Base-by-base conservation (phyloP, 305 asterid species). In the Lippia alba region DNA sequence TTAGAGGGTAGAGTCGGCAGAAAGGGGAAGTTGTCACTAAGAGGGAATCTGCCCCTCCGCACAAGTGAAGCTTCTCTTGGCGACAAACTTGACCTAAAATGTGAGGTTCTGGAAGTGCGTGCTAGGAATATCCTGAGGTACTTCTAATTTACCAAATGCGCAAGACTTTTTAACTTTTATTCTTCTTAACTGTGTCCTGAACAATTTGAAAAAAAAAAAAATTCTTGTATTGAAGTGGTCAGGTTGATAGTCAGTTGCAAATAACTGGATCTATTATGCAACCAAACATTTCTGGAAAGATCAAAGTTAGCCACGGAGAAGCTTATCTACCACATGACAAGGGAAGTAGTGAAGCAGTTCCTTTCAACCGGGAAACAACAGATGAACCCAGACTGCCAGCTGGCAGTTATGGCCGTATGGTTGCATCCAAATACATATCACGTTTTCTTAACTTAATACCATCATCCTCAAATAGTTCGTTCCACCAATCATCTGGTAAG, bases 211-310 rank as follows among this genome's bases (percentile, higher is more conserved):
- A 6, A 39, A 44, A 44, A 44, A 7, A 44, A 44, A 44, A 49
- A 49, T 6, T 73, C 59, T 70, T 77, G 70, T 61, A 70, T 80
- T 56, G 72, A 80, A 94, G 98, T 83, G 98, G 99, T 66, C 99
- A 95, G 92, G 99, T 95, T 66, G 99, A 95, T 86, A 78, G 94
- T 41, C 98, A 92, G 83, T 76, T 95, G 85, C 98, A 92, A 79
- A 78, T 95, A 54, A 86, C 90, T 72, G 98, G 99, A 73, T 95
- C 97, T 44, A 89, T 95, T 71, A 80, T 87, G 90, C 97, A 92
- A 92, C 99, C 99, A 66, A 95, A 90, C 82, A 87, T 92, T 77
- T 92, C 98, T 33, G 99, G 99, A 64, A 92, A 92, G 78, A 92
- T 90, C 62, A 95, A 92, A 81, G 75, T 95, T 78, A 90, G 99